phyloP scores from a whole-genome alignment of 495 filamentous ascomycete species.

The Talaromyces liani region DNA sequence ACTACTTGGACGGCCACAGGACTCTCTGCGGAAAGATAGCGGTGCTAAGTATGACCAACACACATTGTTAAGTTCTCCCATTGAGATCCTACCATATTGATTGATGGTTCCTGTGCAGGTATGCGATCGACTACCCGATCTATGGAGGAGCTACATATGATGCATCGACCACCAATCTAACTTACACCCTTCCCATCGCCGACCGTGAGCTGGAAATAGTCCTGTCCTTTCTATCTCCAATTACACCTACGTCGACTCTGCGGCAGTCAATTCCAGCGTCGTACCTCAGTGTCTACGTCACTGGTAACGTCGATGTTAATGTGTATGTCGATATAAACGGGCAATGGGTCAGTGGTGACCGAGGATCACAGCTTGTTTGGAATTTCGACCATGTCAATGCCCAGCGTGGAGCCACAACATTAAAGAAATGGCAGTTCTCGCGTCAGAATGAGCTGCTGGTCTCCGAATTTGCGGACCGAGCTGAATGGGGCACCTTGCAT shows the following conservation, averaged over 20 bases:
- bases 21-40: constrained; percentile 50
- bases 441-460: constrained; percentile 59
- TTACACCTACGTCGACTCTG: constrained; percentile 86
- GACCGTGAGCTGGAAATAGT: constrained; percentile 46
- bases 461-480: constrained; percentile 66
- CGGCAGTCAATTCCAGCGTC: constrained; percentile 86
- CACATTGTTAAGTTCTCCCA: background rate
- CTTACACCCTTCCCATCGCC: constrained; percentile 59
- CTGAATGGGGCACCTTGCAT: constrained; percentile 86
- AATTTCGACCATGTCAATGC: constrained; percentile 38
- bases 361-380: constrained; percentile 64
- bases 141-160: constrained; percentile 82
- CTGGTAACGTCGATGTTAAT: constrained; percentile 64
- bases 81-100: background rate
- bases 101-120: constrained; percentile 26
- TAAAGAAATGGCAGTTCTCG: constrained; percentile 60
- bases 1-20: constrained; percentile 78
- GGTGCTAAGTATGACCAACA: constrained; percentile 31
- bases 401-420: constrained; percentile 21
- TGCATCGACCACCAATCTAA: constrained; percentile 87
- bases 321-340: constrained; percentile 87
- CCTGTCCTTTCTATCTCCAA: constrained; percentile 84
- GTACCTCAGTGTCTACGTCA: constrained; percentile 70
- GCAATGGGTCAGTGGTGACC: constrained; percentile 77
- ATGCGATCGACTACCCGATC: constrained; percentile 58